Evolutionary conservation across 257 asterid species (phyloP).

Genomic region (Scutellaria baicalensis): DNA sequence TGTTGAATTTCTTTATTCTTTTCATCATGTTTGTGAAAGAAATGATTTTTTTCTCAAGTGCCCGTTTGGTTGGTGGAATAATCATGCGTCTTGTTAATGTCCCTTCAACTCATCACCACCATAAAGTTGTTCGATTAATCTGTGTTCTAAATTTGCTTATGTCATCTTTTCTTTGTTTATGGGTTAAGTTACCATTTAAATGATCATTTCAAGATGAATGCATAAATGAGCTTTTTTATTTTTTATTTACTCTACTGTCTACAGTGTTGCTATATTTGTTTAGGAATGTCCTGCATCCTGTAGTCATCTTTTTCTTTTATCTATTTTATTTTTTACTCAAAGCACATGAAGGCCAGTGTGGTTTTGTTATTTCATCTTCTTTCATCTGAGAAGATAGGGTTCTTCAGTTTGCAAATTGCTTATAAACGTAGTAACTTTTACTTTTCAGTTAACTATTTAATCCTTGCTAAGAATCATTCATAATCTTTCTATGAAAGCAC

Average conservation of each 20-base stretch:
- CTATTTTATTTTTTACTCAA: not conserved
- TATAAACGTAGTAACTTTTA: not conserved
- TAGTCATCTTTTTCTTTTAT: not conserved
- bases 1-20: not conserved
- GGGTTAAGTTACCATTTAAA: not conserved
- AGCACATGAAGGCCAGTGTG: not conserved
- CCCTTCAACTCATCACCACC: conserved; percentile 13
- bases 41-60: not conserved
- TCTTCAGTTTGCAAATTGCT: not conserved
- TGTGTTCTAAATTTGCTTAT: not conserved
- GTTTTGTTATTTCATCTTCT: not conserved
- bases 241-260: not conserved
- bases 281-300: not conserved
- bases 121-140: not conserved
- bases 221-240: not conserved
- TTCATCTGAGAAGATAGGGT: not conserved
- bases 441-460: not conserved
- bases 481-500: not conserved
- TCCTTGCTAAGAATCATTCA: not conserved
- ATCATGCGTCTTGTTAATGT: not conserved
- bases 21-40: not conserved
- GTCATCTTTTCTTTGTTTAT: not conserved
- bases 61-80: not conserved
- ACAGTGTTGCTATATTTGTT: not conserved
- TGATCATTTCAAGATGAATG: not conserved